Evolutionary conservation across 2,329 filamentous ascomycete genomes (phyloP).

Genomic region (Neoarthrinium moseri): DNA sequence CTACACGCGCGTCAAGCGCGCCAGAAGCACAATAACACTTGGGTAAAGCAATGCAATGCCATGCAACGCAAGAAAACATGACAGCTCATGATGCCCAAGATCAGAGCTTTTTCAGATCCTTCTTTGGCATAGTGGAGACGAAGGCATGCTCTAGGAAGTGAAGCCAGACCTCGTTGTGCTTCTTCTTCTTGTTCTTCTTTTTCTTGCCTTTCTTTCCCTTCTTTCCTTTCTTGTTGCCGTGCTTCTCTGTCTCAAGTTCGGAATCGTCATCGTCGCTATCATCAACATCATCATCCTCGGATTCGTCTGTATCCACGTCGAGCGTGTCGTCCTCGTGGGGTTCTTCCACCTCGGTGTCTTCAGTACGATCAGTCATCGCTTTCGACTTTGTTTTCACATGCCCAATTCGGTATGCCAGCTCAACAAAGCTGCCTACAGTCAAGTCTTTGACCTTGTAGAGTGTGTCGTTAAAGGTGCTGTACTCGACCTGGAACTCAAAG

Average conservation of each 20-base stretch:
- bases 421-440: constrained; percentile 78
- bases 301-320: constrained; percentile 23
- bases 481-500: constrained; percentile 80
- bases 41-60: too few species aligned
- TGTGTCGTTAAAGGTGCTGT: constrained; percentile 76
- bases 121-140: constrained; percentile 66
- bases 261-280: constrained; percentile 19
- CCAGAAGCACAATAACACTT: too few species aligned
- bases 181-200: constrained; percentile 45
- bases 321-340: constrained; percentile 14
- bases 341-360: constrained; percentile 16
- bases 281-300: constrained; percentile 21
- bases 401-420: constrained; percentile 78
- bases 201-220: constrained; percentile 30
- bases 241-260: constrained; percentile 19
- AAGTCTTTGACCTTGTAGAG: constrained; percentile 76
- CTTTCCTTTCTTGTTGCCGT: constrained; percentile 33
- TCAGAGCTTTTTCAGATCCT: constrained; percentile 64
- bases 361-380: constrained; percentile 4
- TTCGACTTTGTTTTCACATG: constrained; percentile 34
- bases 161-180: constrained; percentile 70
- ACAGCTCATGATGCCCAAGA: too few species aligned
- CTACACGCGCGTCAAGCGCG: too few species aligned
- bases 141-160: constrained; percentile 78
- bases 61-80: too few species aligned